Percentiles rank a stretch among this genome's conserved stretches.
These are phyloP conservation scores for Monosporascus sp. DNA, from an alignment of 2,329 filamentous ascomycete species.

Conservation along the genomic window DNA sequence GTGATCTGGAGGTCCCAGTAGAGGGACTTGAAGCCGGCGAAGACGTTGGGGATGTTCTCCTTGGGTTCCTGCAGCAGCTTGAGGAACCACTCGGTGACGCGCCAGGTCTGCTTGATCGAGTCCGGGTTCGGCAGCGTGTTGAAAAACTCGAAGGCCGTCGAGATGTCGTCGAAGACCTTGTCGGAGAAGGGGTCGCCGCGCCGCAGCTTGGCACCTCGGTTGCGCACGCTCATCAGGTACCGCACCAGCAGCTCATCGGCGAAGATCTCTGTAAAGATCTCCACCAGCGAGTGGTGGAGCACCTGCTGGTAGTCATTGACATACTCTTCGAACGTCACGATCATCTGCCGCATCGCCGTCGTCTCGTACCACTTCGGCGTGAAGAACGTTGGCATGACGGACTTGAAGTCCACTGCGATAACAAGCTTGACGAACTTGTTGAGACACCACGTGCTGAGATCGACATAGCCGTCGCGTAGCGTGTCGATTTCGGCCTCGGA, in stretches of 20 bases:
- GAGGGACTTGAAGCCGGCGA: conserved; percentile 73
- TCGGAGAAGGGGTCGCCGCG: conserved; percentile 82
- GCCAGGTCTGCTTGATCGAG: conserved; percentile 86
- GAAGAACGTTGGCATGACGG: conserved; percentile 85
- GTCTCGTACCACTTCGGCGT: conserved; percentile 82
- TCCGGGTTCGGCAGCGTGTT: conserved; percentile 63
- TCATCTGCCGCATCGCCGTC: conserved; percentile 87
- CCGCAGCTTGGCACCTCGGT: conserved; percentile 85
- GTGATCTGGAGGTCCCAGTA: conserved; percentile 94
- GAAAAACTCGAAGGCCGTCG: conserved; percentile 88
- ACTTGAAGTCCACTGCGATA: conserved; percentile 82
- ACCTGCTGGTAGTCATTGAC: conserved; percentile 79
- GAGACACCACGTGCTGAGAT: conserved; percentile 90
- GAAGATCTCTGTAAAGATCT: conserved; percentile 90
- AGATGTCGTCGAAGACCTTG: conserved; percentile 89
- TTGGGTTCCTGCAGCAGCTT: conserved; percentile 74
- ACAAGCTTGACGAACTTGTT: conserved; percentile 80
- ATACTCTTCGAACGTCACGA: conserved; percentile 93
- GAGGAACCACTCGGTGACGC: conserved; percentile 80
- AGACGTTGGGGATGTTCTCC: conserved; percentile 67
- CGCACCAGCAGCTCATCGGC: conserved; percentile 83
- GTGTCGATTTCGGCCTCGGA: conserved; percentile 66
- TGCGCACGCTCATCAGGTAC: conserved; percentile 80
- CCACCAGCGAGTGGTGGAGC: conserved; percentile 78
- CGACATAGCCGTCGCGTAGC: conserved; percentile 87